phyloP scores from a whole-genome alignment of 2,329 filamentous ascomycete genomes.

The Fusarium sp. region DNA sequence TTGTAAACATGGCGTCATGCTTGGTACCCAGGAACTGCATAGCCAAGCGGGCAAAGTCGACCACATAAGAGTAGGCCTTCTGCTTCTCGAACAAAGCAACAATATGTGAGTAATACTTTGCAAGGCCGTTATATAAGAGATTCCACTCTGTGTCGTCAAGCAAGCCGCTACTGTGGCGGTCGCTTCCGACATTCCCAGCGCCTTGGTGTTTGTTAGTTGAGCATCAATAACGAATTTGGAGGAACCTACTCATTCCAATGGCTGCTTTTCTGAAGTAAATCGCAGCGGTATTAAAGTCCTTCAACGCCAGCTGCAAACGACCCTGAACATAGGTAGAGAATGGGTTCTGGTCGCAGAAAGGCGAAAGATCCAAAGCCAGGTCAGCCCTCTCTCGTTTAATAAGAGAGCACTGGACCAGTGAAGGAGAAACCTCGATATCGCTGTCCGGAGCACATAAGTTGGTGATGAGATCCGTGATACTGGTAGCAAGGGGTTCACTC shows the following conservation, averaged over 20 bases:
- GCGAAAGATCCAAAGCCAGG: conserved; percentile 67
- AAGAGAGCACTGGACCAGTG: conserved; percentile 72
- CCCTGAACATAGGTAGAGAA: conserved; percentile 88
- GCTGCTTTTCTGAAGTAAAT: conserved; percentile 85
- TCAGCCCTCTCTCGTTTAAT: conserved; percentile 71
- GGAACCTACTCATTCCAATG: conserved; percentile 80
- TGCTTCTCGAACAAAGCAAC: conserved; percentile 83
- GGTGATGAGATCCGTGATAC: conserved; percentile 75
- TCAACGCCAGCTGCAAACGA: conserved; percentile 78
- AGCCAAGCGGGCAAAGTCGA: conserved; percentile 84
- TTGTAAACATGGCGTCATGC: conserved; percentile 57
- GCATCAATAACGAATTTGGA: neutral
- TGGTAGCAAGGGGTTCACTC: conserved; percentile 65
- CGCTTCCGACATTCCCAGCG: conserved; percentile 59
- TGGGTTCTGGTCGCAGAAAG: conserved; percentile 67
- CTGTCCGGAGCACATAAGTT: conserved; percentile 74
- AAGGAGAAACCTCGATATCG: conserved; percentile 72
- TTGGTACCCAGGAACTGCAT: conserved; percentile 69
- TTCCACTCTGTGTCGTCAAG: conserved; percentile 82
- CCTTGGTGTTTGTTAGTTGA: conserved; percentile 55
- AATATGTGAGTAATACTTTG: conserved; percentile 89
- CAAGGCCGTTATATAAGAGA: conserved; percentile 76
- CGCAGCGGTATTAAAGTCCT: conserved; percentile 79
- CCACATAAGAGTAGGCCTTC: conserved; percentile 81
- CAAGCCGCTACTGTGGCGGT: conserved; percentile 72